These are phyloP conservation scores for Lactarius evosmus DNA, from an alignment of 768 basidiomycete genomes.

Conservation along the genomic window DNA sequence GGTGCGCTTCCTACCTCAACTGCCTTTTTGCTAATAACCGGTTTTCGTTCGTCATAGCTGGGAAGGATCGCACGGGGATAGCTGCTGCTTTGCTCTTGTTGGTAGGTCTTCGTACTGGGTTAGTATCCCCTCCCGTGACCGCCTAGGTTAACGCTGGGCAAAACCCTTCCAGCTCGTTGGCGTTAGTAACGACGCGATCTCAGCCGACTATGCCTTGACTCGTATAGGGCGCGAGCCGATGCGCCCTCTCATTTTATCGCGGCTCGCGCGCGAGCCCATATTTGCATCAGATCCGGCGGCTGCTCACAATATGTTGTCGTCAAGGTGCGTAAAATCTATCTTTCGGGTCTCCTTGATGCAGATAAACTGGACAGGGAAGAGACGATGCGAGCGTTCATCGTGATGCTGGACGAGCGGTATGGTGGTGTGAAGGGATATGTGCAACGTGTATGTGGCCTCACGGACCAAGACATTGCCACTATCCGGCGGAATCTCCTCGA, in stretches of 20 bases:
- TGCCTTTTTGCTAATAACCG: neutral
- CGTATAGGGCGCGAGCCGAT: slow-evolving; percentile 78
- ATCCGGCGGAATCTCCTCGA: slow-evolving; percentile 58
- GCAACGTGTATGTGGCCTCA: slow-evolving; percentile 52
- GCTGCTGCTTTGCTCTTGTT: slow-evolving; percentile 69
- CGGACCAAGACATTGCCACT: slow-evolving; percentile 56
- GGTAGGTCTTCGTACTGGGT: slow-evolving; percentile 38
- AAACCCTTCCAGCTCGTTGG: slow-evolving; percentile 58
- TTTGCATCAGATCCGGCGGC: slow-evolving; percentile 73
- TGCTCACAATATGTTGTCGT: slow-evolving; percentile 80
- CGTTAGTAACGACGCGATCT: slow-evolving; percentile 60
- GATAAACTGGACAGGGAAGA: slow-evolving; percentile 46
- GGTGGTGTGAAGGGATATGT: slow-evolving; percentile 66
- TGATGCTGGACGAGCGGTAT: slow-evolving; percentile 58
- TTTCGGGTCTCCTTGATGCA: neutral
- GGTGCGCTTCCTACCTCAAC: slow-evolving; percentile 34
- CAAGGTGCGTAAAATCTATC: slow-evolving; percentile 48
- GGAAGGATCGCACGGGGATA: slow-evolving; percentile 80
- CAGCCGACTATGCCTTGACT: slow-evolving; percentile 73
- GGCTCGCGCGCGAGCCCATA: slow-evolving; percentile 65
- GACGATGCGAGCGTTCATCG: slow-evolving; percentile 73
- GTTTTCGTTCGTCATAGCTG: slow-evolving; percentile 42
- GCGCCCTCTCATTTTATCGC: slow-evolving; percentile 63
- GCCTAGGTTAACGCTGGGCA: neutral
- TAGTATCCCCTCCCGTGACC: neutral